phyloP scores from a whole-genome alignment of 345 rosid species.

The Noccaea bulbosa region DNA sequence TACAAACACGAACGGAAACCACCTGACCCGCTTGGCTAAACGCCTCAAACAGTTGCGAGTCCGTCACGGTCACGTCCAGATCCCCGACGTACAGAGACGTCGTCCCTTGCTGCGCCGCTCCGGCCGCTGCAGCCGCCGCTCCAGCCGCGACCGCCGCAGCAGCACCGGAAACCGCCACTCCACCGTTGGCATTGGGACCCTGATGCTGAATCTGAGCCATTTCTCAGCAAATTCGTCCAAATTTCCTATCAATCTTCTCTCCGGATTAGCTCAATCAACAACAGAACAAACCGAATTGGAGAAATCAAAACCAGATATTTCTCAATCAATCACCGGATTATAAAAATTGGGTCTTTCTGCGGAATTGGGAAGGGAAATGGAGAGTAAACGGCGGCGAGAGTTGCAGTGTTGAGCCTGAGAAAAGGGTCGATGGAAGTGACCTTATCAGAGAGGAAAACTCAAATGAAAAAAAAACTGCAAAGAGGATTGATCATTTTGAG shows the following conservation, averaged over 20 bases:
- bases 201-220: constrained; percentile 91
- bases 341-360: constrained; percentile 33
- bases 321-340: constrained; percentile 4
- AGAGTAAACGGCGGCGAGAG: constrained; percentile 47
- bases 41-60: constrained; percentile 76
- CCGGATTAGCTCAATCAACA: constrained; percentile 25
- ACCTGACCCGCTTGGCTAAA: constrained; percentile 77
- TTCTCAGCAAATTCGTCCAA: background rate
- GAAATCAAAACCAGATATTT: background rate
- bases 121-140: constrained; percentile 48
- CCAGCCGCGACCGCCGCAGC: constrained; percentile 40
- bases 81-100: constrained; percentile 90
- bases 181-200: constrained; percentile 51
- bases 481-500: constrained; percentile 12
- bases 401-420: constrained; percentile 34
- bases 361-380: constrained; percentile 38
- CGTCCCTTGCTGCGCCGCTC: constrained; percentile 56
- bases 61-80: constrained; percentile 71
- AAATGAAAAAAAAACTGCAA: constrained; percentile 8
- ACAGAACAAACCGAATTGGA: background rate
- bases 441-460: constrained; percentile 40
- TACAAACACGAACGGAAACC: constrained; percentile 83
- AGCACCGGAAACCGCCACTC: constrained; percentile 51
- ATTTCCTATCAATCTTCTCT: constrained; percentile 17
- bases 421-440: constrained; percentile 36